Evolutionary conservation across 1,139 yeast genomes (phyloP), one percentile per base, ranked within the genome.

Genomic region (Ogataea hybrid): DNA sequence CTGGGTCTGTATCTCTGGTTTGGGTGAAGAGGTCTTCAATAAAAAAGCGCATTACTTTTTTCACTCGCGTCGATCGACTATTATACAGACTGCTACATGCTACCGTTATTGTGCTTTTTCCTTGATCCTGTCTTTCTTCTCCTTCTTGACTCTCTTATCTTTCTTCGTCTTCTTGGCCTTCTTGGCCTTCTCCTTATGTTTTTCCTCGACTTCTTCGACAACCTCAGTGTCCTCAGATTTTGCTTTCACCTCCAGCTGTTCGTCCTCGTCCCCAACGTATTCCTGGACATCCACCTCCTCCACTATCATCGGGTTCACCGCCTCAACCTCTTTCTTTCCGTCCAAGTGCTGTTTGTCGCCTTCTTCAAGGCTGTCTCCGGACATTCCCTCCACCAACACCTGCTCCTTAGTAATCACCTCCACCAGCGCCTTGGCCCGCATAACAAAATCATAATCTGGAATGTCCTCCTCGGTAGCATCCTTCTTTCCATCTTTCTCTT

Each of bases 1-100:
- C 96, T 3, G 94, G 85, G 56, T 87, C 96, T 18, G 83, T 82
- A 52, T 80, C 85, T 39, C 69, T 67, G 16, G 81, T 77, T 53
- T 71, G 71, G 51, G 80, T 81, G 46, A 71, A 62, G 54, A 71
- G 47, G 31, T 55, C 58, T n/a, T 47, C 47, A 12, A 58, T 46
- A 21, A 54, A 54, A 40, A 51, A 54, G 32, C 52, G 47, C 58
- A 53, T 54, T 29, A 32, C 33, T 33, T 33, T 33, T 37, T 38
- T 25, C 21, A 27, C 22, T 27, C 25, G 41, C 39, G 46, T 39
- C 46, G 42, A 43, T 43, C 46, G 46, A 36, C 42, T 25, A 15
- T 20, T 32, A 37, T 36, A 18, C 18, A 23, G 11, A 28, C 21
- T 20, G 18, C 29, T 12, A 16, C 20, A 18, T 18, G 20, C 20